Base-by-base conservation (phyloP, 2,329 filamentous ascomycete genomes). In the Cladosporium sp. region DNA sequence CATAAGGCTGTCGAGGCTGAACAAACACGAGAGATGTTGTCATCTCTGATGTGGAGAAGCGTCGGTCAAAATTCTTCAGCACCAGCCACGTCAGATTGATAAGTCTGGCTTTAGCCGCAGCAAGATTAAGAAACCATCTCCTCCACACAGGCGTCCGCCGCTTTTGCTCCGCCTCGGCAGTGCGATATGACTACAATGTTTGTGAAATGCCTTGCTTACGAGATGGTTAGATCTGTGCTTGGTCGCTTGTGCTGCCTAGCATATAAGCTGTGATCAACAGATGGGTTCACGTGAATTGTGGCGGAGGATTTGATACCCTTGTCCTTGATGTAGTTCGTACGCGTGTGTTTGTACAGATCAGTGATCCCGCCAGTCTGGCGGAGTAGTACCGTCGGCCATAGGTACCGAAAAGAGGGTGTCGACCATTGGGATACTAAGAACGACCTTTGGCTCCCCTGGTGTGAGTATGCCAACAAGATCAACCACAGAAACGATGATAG, bases 51-150 rank as follows among this genome's bases (percentile, higher is more conserved):
- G 51, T 54, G 51, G 51, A 54, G 51, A n/a, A n/a, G 25, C 25
- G 18, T 7, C 16, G n/a, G 51, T 54, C 51, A 54, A 53, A 51
- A 54, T 30, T 32, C 28, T 54, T 32, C 32, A 34, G 57, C 57
- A 59, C 57, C 34, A 59, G 34, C 57, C 57, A 59, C 43, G 13
- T 34, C 21, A 10, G 58, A 36, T 21, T 49, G 58, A 36, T 51
- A 36, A 61, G 43, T 21, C 26, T 59, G 58, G 14, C 46, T 61
- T 61, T 61, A 61, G 58, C 58, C 58, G 58, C 58, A 51, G 21
- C 11, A 28, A 14, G 4, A 28, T 4, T 7, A 28, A 4, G 7
- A 18, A n/a, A 32, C 48, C 30, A 46, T 46, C 39, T 46, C 39
- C 39, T 46, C 39, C 39, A 46, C 39, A 28, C 56, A 46, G 16